phyloP scores from a whole-genome alignment of 2,329 filamentous ascomycete genomes.

The Pseudomassariella vexata region DNA sequence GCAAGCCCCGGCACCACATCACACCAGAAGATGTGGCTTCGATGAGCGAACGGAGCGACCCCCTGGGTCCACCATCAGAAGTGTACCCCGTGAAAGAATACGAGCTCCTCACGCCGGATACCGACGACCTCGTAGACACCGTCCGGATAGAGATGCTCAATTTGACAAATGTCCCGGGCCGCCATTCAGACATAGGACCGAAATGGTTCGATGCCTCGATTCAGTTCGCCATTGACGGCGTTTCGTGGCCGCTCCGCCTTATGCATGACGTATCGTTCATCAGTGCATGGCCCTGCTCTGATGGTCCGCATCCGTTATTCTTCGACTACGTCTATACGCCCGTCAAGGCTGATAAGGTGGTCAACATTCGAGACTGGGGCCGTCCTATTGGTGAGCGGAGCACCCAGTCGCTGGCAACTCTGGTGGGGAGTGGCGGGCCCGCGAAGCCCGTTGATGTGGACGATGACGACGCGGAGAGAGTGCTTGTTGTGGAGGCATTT shows the following conservation, averaged over 20 bases:
- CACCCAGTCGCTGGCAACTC: conserved; percentile 16
- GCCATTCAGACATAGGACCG: conserved; percentile 26
- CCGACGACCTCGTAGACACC: conserved; percentile 54
- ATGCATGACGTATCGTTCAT: conserved; percentile 62
- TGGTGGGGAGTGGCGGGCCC: conserved; percentile 14
- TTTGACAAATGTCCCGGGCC: conserved; percentile 41
- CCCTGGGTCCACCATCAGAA: conserved; percentile 58
- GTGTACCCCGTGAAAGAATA: conserved; percentile 65
- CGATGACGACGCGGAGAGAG: conserved; percentile 53
- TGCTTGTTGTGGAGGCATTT: conserved; percentile 67
- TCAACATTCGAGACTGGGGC: conserved; percentile 63
- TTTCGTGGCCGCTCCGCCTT: conserved; percentile 58
- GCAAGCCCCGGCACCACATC: conserved; percentile 50
- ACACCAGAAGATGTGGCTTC: conserved; percentile 54
- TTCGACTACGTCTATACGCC: conserved; percentile 61
- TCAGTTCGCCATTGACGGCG: conserved; percentile 58
- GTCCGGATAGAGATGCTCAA: conserved; percentile 65
- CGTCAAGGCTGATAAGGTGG: conserved; percentile 58
- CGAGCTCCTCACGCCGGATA: conserved; percentile 51
- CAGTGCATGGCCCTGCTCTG: conserved; percentile 57
- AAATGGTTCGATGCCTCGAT: conserved; percentile 54
- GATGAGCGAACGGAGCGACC: conserved; percentile 63
- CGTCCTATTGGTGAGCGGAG: conserved; percentile 22
- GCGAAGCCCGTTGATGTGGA: conserved; percentile 16
- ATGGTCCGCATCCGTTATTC: conserved; percentile 64